phyloP scores from a whole-genome alignment of 345 rosid genomes.

The Pseudoturritis turrita region DNA sequence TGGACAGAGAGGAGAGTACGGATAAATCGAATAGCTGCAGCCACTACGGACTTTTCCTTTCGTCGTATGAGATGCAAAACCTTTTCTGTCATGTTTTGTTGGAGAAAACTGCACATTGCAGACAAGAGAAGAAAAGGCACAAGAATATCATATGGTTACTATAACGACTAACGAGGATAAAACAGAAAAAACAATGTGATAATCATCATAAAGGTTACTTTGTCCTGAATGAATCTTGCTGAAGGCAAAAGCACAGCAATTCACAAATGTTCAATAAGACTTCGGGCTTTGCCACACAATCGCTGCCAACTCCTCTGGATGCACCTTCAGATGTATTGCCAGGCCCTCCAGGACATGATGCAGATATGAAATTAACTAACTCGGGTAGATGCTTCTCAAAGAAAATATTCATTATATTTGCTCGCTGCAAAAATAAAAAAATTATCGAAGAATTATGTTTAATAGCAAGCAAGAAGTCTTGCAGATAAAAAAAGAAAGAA shows the following conservation, averaged over 20 bases:
- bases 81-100: slow-evolving; percentile 57
- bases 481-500: slow-evolving; percentile 2
- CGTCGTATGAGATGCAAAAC: slow-evolving; percentile 64
- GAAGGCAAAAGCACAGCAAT: slow-evolving; percentile 71
- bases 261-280: slow-evolving; percentile 79
- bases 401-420: slow-evolving; percentile 60
- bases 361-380: slow-evolving; percentile 69
- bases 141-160: slow-evolving; percentile 1
- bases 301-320: slow-evolving; percentile 43
- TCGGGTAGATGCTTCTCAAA: slow-evolving; percentile 82
- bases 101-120: slow-evolving; percentile 78
- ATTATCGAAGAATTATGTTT: not conserved
- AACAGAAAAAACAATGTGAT: not conserved
- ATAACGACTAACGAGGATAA: not conserved
- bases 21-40: slow-evolving; percentile 78
- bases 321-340: slow-evolving; percentile 38
- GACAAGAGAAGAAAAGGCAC: slow-evolving; percentile 24
- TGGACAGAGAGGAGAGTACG: slow-evolving; percentile 71
- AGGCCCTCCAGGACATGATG: slow-evolving; percentile 55
- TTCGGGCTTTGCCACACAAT: slow-evolving; percentile 50
- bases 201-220: slow-evolving; percentile 45
- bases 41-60: slow-evolving; percentile 78
- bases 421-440: slow-evolving; percentile 53
- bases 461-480: not conserved
- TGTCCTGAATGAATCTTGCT: slow-evolving; percentile 72